Percentiles rank a stretch among this genome's conserved stretches.
These are phyloP conservation scores for Nemania diffusa DNA, from an alignment of 2,329 filamentous ascomycete genomes.

Conservation along the genomic window DNA sequence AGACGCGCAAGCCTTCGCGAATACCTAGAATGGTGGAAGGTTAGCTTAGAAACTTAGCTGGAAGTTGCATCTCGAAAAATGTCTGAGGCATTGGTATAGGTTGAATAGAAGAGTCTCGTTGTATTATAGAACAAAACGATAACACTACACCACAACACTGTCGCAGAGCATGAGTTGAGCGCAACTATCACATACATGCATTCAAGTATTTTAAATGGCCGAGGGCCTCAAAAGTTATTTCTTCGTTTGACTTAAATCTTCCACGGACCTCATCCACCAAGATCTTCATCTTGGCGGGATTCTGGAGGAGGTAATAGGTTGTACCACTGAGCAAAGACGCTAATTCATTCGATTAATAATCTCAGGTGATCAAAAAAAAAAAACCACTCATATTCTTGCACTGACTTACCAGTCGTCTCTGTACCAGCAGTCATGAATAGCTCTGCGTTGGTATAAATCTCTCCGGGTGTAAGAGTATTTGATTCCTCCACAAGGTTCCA, in stretches of 20 bases:
- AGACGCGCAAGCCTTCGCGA: constrained; percentile 42
- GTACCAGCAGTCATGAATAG: constrained; percentile 41
- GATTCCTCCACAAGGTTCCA: constrained; percentile 44
- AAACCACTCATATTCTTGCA: not conserved
- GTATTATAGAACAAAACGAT: no score
- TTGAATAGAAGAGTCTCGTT: not conserved
- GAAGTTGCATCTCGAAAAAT: not conserved
- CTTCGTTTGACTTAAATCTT: constrained; percentile 33
- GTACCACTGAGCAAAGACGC: constrained; percentile 35
- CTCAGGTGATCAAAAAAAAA: not conserved
- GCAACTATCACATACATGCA: constrained; percentile 28
- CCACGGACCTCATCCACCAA: constrained; percentile 31
- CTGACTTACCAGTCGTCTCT: constrained; percentile 35
- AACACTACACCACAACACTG: no score
- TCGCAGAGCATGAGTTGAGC: not conserved
- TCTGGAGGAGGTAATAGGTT: constrained; percentile 31
- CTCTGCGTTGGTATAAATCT: constrained; percentile 39
- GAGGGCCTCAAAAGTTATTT: constrained; percentile 45
- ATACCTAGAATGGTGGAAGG: constrained; percentile 29
- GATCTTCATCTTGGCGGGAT: constrained; percentile 29
- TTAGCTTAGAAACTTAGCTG: not conserved
- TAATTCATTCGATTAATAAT: constrained; percentile 31
- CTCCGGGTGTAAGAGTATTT: constrained; percentile 28
- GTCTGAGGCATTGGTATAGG: not conserved
- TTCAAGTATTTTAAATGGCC: constrained; percentile 43